These are phyloP conservation scores for Bipolaris cookei DNA, from an alignment of 2,329 filamentous ascomycete genomes.

Conservation along the genomic window DNA sequence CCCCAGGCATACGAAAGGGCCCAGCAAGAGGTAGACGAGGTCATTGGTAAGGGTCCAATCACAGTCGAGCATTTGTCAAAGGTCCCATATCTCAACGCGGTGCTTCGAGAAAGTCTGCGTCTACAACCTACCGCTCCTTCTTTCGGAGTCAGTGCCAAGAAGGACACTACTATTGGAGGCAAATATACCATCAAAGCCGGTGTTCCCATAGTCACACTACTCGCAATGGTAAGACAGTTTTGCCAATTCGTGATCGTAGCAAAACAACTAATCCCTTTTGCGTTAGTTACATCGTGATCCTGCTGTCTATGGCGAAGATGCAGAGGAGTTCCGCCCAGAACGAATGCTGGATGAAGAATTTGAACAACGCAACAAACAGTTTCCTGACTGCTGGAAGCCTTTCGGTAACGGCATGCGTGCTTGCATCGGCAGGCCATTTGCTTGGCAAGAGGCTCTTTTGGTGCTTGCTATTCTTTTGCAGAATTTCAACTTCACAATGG, in stretches of 20 bases:
- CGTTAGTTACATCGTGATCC: conserved; percentile 51
- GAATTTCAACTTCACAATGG: conserved; percentile 53
- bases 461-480: conserved; percentile 54
- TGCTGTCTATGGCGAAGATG: conserved; percentile 54
- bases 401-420: conserved; percentile 61
- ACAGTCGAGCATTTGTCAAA: conserved; percentile 57
- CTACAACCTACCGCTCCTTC: conserved; percentile 62
- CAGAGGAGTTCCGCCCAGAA: conserved; percentile 54
- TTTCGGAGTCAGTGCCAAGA: conserved; percentile 49
- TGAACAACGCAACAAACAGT: conserved; percentile 47
- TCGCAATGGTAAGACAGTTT: conserved; percentile 28
- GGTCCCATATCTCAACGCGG: conserved; percentile 61
- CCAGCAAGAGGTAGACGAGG: conserved; percentile 61
- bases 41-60: conserved; percentile 57
- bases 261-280: background rate
- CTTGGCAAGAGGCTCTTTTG: conserved; percentile 61
- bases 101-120: conserved; percentile 63
- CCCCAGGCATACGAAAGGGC: conserved; percentile 57
- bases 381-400: conserved; percentile 57
- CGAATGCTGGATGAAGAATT: conserved; percentile 56
- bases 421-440: conserved; percentile 62
- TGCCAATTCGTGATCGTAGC: background rate
- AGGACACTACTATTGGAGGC: conserved; percentile 44
- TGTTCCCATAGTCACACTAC: conserved; percentile 40
- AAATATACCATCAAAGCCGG: conserved; percentile 49